A percentile compares a stretch with the other conserved stretches of the same genome.
Conservation (phyloP, 1,139 yeast genomes). For the Yamadazyma diospyri region DNA sequence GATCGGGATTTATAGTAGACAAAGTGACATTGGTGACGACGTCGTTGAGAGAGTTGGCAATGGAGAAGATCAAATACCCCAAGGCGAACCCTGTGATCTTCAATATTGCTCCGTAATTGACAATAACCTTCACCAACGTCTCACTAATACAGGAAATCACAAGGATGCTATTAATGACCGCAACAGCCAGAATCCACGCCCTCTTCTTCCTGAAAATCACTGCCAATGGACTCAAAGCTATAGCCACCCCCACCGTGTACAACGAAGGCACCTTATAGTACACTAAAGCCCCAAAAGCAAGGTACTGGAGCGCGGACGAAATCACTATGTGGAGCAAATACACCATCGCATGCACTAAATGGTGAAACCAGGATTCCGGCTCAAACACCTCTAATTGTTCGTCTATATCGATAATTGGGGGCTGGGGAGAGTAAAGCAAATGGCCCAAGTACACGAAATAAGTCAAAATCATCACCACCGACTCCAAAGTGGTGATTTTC, state of each 20-base stretch:
- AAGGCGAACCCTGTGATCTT: constrained; percentile 37
- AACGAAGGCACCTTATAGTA: constrained; percentile 3
- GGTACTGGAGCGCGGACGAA: background rate
- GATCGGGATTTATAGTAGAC: constrained; percentile 31
- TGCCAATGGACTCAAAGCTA: background rate
- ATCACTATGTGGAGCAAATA: constrained; percentile 5
- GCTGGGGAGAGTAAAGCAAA: constrained; percentile 7
- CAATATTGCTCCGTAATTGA: constrained; percentile 38
- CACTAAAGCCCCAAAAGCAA: constrained; percentile 1
- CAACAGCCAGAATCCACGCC: constrained; percentile 18
- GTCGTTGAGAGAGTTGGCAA: constrained; percentile 41
- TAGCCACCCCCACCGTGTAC: background rate
- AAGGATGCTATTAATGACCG: constrained; percentile 26
- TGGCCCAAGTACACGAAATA: constrained; percentile 32
- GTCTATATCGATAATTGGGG: constrained; percentile 10
- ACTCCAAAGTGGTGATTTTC: constrained; percentile 43
- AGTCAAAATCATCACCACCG: constrained; percentile 35
- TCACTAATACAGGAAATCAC: constrained; percentile 29
- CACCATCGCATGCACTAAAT: constrained; percentile 7
- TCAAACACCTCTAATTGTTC: constrained; percentile 5
- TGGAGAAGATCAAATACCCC: constrained; percentile 38
- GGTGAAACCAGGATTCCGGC: constrained; percentile 4
- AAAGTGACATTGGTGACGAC: constrained; percentile 39
- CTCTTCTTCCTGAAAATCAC: constrained; percentile 13
- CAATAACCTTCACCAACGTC: constrained; percentile 26